Percentiles rank a stretch among this genome's conserved stretches.
Conservation (phyloP, 257 asterid species). For the Nicotiana noctiflora region DNA sequence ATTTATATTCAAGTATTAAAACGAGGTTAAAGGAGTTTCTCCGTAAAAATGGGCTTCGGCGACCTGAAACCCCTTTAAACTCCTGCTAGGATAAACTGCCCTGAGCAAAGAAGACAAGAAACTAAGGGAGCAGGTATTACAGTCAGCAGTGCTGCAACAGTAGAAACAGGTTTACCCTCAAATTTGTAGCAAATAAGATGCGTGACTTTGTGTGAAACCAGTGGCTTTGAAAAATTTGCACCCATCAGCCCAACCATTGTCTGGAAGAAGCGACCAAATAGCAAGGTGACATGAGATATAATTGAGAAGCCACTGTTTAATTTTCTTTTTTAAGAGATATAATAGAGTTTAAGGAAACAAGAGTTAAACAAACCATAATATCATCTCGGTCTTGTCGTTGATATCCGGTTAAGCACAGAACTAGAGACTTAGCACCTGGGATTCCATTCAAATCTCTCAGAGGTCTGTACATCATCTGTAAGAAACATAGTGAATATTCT, state of each 20-base stretch:
- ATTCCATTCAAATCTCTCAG: slow-evolving; percentile 65
- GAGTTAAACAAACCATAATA: slow-evolving; percentile 54
- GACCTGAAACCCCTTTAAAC: neutral
- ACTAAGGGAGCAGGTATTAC: neutral
- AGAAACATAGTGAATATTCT: neutral
- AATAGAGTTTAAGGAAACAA: slow-evolving; percentile 1
- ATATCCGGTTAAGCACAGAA: slow-evolving; percentile 88
- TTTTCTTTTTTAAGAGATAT: neutral
- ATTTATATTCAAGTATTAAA: neutral
- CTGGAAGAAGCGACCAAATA: slow-evolving; percentile 27
- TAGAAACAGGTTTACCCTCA: slow-evolving; percentile 49
- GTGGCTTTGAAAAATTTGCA: slow-evolving; percentile 76
- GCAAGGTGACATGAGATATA: slow-evolving; percentile 12
- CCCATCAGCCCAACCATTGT: slow-evolving; percentile 91
- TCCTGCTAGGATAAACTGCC: neutral
- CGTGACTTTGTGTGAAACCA: slow-evolving; percentile 70
- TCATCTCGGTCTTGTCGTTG: slow-evolving; percentile 65
- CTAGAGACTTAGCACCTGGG: slow-evolving; percentile 65
- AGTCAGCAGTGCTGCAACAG: neutral
- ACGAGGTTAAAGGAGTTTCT: neutral
- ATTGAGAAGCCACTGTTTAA: neutral
- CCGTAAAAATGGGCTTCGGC: neutral
- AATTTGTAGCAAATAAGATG: slow-evolving; percentile 96
- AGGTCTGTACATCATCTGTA: slow-evolving; percentile 76
- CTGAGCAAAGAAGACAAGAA: neutral